phyloP scores from a whole-genome alignment of 192 early-diverging fungal species.

The Gamsiella multidivaricata region DNA sequence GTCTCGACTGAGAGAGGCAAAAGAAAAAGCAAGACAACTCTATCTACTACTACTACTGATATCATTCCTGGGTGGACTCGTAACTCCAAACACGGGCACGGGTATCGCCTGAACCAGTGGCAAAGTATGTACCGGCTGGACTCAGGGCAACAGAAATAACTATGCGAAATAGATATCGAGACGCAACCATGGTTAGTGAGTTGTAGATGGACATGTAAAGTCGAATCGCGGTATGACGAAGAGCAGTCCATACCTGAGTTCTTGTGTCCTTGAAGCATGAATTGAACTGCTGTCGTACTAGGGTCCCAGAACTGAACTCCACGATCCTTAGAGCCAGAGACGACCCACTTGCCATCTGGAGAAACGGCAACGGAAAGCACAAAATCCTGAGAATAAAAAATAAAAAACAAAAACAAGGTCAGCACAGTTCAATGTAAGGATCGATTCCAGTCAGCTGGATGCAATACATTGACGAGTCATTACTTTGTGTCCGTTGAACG shows the following conservation, averaged over 20 bases:
- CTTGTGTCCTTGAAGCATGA: slow-evolving; percentile 95
- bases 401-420: background rate
- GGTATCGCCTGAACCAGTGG: slow-evolving; percentile 96
- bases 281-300: slow-evolving; percentile 73
- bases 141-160: slow-evolving; percentile 93
- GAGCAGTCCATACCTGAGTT: slow-evolving; percentile 79
- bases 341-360: slow-evolving; percentile 88
- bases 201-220: no score
- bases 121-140: slow-evolving; percentile 86
- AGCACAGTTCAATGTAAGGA: no score
- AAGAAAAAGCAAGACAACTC: background rate
- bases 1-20: background rate
- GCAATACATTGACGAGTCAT: background rate
- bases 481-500: slow-evolving; percentile 67
- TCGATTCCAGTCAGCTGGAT: no score
- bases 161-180: slow-evolving; percentile 32
- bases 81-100: slow-evolving; percentile 93
- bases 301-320: slow-evolving; percentile 96
- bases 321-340: slow-evolving; percentile 93
- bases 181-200: no score
- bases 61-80: slow-evolving; percentile 46
- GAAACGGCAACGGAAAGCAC: slow-evolving; percentile 93
- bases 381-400: slow-evolving; percentile 77
- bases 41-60: slow-evolving; percentile 8
- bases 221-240: no score